phyloP scores from a whole-genome alignment of 2,329 filamentous ascomycete genomes.

The Trichoderma sp. region DNA sequence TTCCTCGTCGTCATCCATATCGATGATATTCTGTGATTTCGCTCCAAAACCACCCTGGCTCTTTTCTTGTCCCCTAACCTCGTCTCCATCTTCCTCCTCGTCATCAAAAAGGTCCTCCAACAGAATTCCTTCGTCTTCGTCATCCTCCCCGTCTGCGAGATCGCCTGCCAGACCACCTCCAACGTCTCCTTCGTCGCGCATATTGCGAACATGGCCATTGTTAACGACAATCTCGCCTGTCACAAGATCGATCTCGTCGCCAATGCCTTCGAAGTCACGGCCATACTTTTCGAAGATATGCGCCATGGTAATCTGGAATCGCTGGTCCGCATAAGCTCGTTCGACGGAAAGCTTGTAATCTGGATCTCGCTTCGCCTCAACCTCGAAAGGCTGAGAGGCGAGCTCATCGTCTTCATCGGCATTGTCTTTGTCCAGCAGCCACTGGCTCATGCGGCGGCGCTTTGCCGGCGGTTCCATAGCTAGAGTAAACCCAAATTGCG shows the following conservation, averaged over 20 bases:
- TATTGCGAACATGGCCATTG: slow-evolving; percentile 74
- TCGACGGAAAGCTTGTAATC: slow-evolving; percentile 58
- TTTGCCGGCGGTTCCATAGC: slow-evolving; percentile 60
- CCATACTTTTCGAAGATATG: slow-evolving; percentile 86
- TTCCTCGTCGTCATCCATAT: slow-evolving; percentile 18
- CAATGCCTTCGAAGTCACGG: slow-evolving; percentile 76
- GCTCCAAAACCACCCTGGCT: not conserved
- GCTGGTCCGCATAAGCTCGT: slow-evolving; percentile 64
- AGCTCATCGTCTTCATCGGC: slow-evolving; percentile 47
- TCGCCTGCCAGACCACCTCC: slow-evolving; percentile 32
- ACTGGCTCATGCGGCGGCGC: slow-evolving; percentile 53
- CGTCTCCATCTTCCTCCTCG: slow-evolving; percentile 21
- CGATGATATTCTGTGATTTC: not conserved
- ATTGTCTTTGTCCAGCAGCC: slow-evolving; percentile 30
- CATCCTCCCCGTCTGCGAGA: slow-evolving; percentile 37
- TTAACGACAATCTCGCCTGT: slow-evolving; percentile 83
- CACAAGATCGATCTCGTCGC: slow-evolving; percentile 83
- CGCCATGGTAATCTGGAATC: slow-evolving; percentile 81
- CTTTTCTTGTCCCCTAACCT: not conserved
- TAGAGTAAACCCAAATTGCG: not conserved
- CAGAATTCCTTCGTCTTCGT: slow-evolving; percentile 36
- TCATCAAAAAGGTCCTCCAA: slow-evolving; percentile 33
- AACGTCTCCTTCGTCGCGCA: slow-evolving; percentile 55
- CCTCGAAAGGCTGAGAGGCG: slow-evolving; percentile 45
- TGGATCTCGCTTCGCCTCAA: slow-evolving; percentile 48